These are phyloP conservation scores for Cucurbita moschata DNA, from an alignment of 306 rosid genomes.

Conservation along the genomic window DNA sequence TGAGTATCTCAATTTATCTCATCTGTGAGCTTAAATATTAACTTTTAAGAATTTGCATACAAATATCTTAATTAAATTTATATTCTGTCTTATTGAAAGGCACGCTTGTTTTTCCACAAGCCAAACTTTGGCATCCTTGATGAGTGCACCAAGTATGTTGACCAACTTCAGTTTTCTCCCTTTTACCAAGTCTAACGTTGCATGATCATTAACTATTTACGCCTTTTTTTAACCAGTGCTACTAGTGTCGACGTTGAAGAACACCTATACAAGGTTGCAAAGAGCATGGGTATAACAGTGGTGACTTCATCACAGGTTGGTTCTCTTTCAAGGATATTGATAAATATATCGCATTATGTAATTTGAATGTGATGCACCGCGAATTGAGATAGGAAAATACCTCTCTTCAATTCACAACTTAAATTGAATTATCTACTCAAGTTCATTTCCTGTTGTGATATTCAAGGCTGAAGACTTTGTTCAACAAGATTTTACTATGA, in stretches of 20 bases:
- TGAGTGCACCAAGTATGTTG: conserved; percentile 92
- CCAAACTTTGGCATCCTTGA: conserved; percentile 91
- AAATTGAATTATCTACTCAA: not conserved
- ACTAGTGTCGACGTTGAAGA: conserved; percentile 97
- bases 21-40: conserved; percentile 1
- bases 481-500: not conserved
- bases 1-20: conserved; percentile 17
- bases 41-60: conserved; percentile 2
- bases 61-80: conserved; percentile 9
- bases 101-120: conserved; percentile 91
- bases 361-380: not conserved
- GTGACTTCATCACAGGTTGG: conserved; percentile 96
- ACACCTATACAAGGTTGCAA: conserved; percentile 79
- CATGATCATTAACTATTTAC: not conserved
- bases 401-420: not conserved
- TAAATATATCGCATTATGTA: not conserved
- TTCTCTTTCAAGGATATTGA: not conserved
- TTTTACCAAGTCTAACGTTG: not conserved
- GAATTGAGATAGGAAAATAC: not conserved
- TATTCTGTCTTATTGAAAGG: conserved; percentile 33
- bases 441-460: not conserved
- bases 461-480: not conserved
- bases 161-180: conserved; percentile 4
- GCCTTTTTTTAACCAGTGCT: conserved; percentile 34
- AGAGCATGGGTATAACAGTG: conserved; percentile 69